Evolutionary conservation across 768 basidiomycete genomes (phyloP).

Genomic region (Leccinum boreale): DNA sequence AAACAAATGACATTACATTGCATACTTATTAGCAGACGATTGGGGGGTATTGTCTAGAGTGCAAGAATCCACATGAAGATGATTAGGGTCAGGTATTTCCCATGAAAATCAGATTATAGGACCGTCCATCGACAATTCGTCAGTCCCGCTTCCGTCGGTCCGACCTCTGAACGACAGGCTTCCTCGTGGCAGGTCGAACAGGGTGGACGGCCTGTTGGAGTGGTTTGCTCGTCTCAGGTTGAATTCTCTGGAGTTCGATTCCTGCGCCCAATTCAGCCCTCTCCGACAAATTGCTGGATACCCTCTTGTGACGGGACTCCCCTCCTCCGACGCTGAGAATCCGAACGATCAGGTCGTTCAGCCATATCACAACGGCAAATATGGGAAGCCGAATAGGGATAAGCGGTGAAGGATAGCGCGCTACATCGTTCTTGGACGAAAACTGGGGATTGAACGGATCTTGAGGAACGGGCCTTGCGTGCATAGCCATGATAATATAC

Average conservation of each 20-base stretch:
- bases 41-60: slow-evolving; percentile 14
- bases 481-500: slow-evolving; percentile 85
- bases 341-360: slow-evolving; percentile 69
- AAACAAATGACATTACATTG: slow-evolving; percentile 1
- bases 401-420: slow-evolving; percentile 71
- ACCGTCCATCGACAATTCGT: slow-evolving; percentile 4
- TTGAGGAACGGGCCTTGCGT: slow-evolving; percentile 66
- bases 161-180: slow-evolving; percentile 29
- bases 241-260: slow-evolving; percentile 22
- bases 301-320: slow-evolving; percentile 22
- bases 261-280: slow-evolving; percentile 60
- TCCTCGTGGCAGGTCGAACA: slow-evolving; percentile 12
- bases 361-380: slow-evolving; percentile 67
- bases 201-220: slow-evolving; percentile 6
- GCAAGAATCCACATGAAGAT: slow-evolving; percentile 8
- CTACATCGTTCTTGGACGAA: slow-evolving; percentile 33
- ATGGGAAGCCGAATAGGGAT: slow-evolving; percentile 79
- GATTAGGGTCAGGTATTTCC: slow-evolving; percentile 11
- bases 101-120: slow-evolving; percentile 5
- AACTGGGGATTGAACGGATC: slow-evolving; percentile 70
- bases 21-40: slow-evolving; percentile 7
- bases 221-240: slow-evolving; percentile 7
- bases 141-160: slow-evolving; percentile 48
- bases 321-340: slow-evolving; percentile 55
- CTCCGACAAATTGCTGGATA: slow-evolving; percentile 50